Base-by-base conservation (phyloP, 164 flowering plant genomes). In the Vitis amurensis region DNA sequence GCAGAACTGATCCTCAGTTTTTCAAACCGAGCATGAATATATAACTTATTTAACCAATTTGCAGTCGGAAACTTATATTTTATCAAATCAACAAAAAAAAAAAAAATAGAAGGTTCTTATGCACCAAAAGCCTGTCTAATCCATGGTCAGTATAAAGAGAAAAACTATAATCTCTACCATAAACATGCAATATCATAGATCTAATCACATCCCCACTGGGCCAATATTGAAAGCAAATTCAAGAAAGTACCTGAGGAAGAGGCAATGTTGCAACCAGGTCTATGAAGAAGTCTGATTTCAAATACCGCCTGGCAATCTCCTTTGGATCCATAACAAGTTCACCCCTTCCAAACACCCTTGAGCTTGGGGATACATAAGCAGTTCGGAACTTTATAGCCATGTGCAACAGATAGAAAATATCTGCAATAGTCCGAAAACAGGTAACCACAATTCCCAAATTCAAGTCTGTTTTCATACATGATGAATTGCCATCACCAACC, bases 331-430 rank as follows among this genome's bases (percentile, higher is more conserved):
- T 87, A 6, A 94, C 97, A 76, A 94, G 97, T 68, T 92, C 98
- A 63, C 98, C 98, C 75, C 88, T 86, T 5, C 98, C 98, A 81
- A 92, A 92, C 9, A 94, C 93, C 64, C 94, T 78, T 2, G 99
- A 84, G 67, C 82, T 89, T 0, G 95, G 99, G 0, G 97, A 84
- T 3, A 94, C 85, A 84, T 87, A 94, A n/a, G 98, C 98, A 3
- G 91, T 90, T 71, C 91, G 75, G 64, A 92, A 94, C 81, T 91
- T 90, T 2, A 92, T 80, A 23, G 86, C 56, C 72, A 92, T 67
- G 59, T 91, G 90, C 76, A 91, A 66, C 53, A 89, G 47, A 76
- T 92, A 94, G 76, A 92, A 94, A 7, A 86, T 3, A 75, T 94
- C 99, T 0, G 94, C 89, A 52, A 90, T 31, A 1, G 88, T 89